phyloP scores from a whole-genome alignment of 139 green algal species.

The Closterium sp. region DNA sequence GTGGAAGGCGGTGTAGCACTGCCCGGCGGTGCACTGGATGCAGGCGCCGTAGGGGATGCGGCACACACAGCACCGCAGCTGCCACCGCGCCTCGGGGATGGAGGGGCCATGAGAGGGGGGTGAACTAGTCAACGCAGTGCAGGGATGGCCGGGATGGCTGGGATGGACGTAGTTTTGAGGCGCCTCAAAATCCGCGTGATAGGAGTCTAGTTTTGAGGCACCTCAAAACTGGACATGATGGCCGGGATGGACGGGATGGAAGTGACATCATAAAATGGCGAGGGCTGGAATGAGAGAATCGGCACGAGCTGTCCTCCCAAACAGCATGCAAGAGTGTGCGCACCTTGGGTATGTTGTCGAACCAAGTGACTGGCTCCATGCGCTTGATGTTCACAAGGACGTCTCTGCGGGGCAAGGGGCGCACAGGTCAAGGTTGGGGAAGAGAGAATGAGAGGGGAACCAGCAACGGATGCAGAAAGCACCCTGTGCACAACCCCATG shows the following conservation, averaged over 20 bases:
- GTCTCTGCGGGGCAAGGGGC: conserved; percentile 2
- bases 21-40: conserved; percentile 68
- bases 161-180: too few species aligned
- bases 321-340: neutral
- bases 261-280: too few species aligned
- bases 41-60: conserved; percentile 69
- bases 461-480: neutral
- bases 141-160: too few species aligned
- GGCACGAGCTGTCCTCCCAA: too few species aligned
- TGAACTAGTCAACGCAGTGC: too few species aligned
- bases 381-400: conserved; percentile 8
- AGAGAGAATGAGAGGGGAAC: neutral
- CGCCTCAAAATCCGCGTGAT: too few species aligned
- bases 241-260: too few species aligned
- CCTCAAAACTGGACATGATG: too few species aligned
- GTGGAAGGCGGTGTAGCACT: conserved; percentile 76
- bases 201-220: too few species aligned
- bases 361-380: neutral
- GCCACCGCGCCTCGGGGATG: conserved; percentile 31
- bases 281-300: too few species aligned
- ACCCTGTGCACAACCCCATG: neutral
- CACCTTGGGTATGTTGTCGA: conserved; percentile 12
- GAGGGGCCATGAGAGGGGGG: neutral
- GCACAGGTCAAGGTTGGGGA: neutral
- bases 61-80: conserved; percentile 68